Base-by-base conservation (phyloP, 352 stramenopile species). In the Pythium insidiosum region DNA sequence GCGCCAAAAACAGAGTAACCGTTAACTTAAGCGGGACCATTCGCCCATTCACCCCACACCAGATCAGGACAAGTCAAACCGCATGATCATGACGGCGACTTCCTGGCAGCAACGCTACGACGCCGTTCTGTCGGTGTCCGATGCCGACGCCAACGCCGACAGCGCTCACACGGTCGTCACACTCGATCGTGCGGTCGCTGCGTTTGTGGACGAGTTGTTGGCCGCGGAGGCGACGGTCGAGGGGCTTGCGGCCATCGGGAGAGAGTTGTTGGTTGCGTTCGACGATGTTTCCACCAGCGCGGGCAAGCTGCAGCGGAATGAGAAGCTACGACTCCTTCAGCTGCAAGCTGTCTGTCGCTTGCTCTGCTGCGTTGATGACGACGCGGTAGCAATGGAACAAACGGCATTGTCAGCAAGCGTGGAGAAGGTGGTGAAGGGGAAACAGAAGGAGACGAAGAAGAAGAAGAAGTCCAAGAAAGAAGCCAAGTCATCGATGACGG, bases 311-410 rank as follows among this genome's bases (percentile, higher is more conserved):
- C 41, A 63, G n/a, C 62, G 56, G 7, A 29, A 42, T 13, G 41
- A 63, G 11, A 84, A 74, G 65, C 49, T 88, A 38, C 56, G 63
- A 7, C 40, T 70, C 22, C 56, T 93, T 18, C 68, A 89, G 47
- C 46, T 93, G 10, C 75, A 93, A 43, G 48, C 82, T 21, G 45
- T 89, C 12, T 80, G 58, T 38, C 68, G 77, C 2, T 39, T 85
- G 39, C 42, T 86, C 21, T 39, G 43, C 30, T 84, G 69, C 33
- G 69, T 54, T 23, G 45, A 54, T 29, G 39, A 47, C 9, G 44
- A 31, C 2, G 42, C 43, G 24, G 50, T 56, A 15, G 12, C 34
- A 15, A 13, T 34, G 28, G 28, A 34, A 15, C 9, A 34, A 9
- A 15, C 28, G 9, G 9, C 28, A 34, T 7, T 42, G 29, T 26